Percentiles rank a stretch among this genome's conserved stretches.
These are phyloP conservation scores for Polygonum maritimum DNA, from an alignment of 148 eudicot genomes.

Conservation along the genomic window DNA sequence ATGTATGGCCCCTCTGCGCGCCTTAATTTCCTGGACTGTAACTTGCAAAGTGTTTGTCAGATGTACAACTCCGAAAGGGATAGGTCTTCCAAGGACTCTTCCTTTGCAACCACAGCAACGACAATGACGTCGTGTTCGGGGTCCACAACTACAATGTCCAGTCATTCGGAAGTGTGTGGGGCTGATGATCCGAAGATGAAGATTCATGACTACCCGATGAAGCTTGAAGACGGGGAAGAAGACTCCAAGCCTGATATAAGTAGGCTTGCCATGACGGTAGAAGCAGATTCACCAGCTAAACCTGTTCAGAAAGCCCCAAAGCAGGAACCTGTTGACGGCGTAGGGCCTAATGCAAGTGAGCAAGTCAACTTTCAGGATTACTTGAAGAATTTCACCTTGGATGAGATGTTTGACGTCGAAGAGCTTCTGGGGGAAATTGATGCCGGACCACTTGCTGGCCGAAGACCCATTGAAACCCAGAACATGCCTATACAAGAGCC, in stretches of 20 bases:
- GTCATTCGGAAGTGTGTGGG: slow-evolving; percentile 28
- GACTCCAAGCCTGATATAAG: slow-evolving; percentile 12
- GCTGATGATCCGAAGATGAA: slow-evolving; percentile 13
- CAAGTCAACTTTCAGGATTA: slow-evolving; percentile 10
- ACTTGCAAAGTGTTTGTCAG: background rate
- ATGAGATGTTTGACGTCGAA: slow-evolving; percentile 54
- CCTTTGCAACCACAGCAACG: slow-evolving; percentile 8
- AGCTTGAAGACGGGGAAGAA: slow-evolving; percentile 22
- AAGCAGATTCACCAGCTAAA: background rate
- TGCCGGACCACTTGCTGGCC: slow-evolving; percentile 12
- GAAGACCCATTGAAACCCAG: background rate
- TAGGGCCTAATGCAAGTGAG: background rate
- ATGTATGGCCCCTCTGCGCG: slow-evolving; percentile 79
- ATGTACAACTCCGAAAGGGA: background rate
- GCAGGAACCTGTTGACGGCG: background rate
- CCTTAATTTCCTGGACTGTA: slow-evolving; percentile 46
- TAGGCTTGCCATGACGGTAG: background rate
- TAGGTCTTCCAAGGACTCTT: slow-evolving; percentile 9
- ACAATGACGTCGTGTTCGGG: slow-evolving; percentile 20
- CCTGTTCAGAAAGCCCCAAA: background rate
- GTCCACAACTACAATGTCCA: slow-evolving; percentile 13
- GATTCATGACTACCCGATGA: background rate
- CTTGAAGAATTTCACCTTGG: slow-evolving; percentile 12
- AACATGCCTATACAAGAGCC: background rate
- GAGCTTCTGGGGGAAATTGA: slow-evolving; percentile 37